Percentiles rank a stretch among this genome's conserved stretches.
Conservation (phyloP, 208 protist genomes). For the Wallacemonas sp. region DNA sequence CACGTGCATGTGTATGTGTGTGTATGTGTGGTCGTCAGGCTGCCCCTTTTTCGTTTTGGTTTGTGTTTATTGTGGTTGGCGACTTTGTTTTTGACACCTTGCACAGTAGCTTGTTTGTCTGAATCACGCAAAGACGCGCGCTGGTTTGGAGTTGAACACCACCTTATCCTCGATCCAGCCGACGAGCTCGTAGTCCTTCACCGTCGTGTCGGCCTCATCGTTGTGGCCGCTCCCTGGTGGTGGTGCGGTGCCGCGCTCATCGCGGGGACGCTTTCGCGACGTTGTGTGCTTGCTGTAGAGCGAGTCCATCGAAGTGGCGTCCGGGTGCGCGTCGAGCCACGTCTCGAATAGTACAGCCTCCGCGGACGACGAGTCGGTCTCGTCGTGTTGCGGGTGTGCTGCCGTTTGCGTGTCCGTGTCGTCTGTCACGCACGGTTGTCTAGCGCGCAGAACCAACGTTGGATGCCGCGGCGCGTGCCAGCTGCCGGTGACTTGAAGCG, state of each 20-base stretch:
- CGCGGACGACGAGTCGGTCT: conserved; percentile 4
- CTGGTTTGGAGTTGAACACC: conserved; percentile 74
- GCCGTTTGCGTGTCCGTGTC: not conserved
- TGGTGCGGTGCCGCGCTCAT: too few relatives aligned
- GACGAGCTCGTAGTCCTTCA: conserved; percentile 60
- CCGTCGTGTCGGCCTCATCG: not conserved
- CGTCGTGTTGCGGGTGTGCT: not conserved
- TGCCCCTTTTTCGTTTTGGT: conserved; percentile 6
- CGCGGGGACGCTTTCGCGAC: conserved; percentile 13
- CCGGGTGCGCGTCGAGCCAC: conserved; percentile 53
- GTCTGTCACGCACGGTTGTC: not conserved
- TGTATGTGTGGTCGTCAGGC: not conserved
- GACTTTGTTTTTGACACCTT: too few relatives aligned
- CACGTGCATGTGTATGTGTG: not conserved
- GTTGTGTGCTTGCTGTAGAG: conserved; percentile 9
- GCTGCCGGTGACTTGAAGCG: conserved; percentile 46
- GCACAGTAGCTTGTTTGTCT: not conserved
- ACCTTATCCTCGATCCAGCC: conserved; percentile 57
- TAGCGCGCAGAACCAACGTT: conserved; percentile 35
- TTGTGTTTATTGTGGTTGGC: conserved; percentile 4
- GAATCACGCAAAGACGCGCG: conserved; percentile 44
- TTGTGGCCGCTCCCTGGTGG: not conserved
- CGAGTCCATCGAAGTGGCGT: conserved; percentile 43
- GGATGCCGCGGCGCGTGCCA: conserved; percentile 32
- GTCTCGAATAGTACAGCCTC: conserved; percentile 34